phyloP scores from a whole-genome alignment of 2,329 filamentous ascomycete species.

The Talaromyces sp. region DNA sequence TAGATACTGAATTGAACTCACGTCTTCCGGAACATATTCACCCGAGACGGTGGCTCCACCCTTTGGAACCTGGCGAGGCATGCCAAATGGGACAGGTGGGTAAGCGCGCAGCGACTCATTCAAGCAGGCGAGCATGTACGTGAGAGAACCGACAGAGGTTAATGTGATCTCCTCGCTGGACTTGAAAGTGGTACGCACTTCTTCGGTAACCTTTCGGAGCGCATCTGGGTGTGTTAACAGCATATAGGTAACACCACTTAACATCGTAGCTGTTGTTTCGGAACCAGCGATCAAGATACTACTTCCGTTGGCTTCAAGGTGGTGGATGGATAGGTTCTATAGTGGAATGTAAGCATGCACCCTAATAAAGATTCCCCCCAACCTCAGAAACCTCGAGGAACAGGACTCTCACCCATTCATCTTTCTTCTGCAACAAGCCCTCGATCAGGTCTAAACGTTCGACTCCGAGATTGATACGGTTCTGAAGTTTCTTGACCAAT shows the following conservation, averaged over 20 bases:
- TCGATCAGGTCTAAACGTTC: conserved; percentile 20
- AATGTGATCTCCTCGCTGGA: conserved; percentile 42
- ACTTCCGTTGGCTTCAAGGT: not conserved
- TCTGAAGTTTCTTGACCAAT: conserved; percentile 4
- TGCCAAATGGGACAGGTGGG: conserved; percentile 29
- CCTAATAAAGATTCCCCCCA: no score
- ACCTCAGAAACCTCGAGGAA: no score
- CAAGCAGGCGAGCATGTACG: conserved; percentile 44
- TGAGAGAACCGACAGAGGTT: conserved; percentile 30
- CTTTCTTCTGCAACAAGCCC: not conserved
- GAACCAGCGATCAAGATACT: not conserved
- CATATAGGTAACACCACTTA: conserved; percentile 44
- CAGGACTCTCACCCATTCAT: conserved; percentile 6
- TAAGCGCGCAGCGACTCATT: conserved; percentile 47
- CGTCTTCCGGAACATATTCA: conserved; percentile 27
- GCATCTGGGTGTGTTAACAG: conserved; percentile 38
- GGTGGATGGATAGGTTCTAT: not conserved
- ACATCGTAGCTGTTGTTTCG: conserved; percentile 49
- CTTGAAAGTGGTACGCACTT: conserved; percentile 43
- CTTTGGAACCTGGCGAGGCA: not conserved
- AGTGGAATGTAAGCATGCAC: not conserved
- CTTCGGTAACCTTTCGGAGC: conserved; percentile 35
- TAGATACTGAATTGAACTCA: not conserved
- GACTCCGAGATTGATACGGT: conserved; percentile 19
- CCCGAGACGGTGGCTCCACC: conserved; percentile 6